These are phyloP conservation scores for Leptomonas pyrrhocoris DNA, from an alignment of 208 protist species.

Conservation along the genomic window DNA sequence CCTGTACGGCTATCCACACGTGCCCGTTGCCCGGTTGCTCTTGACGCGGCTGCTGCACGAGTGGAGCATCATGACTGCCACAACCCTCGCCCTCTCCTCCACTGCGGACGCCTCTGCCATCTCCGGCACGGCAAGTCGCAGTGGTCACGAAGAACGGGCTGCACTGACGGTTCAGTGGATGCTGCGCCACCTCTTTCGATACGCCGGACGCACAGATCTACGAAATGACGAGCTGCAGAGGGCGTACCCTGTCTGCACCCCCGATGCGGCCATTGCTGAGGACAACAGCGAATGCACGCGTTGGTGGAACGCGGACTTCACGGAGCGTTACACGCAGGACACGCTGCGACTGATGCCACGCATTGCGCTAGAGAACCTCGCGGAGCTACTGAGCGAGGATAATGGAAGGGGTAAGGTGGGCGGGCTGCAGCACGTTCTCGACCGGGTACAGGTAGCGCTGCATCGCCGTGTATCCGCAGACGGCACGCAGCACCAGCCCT, in stretches of 20 bases:
- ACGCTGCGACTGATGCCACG: constrained; percentile 29
- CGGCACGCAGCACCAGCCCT: constrained; percentile 47
- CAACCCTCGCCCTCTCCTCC: neutral
- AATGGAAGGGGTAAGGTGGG: too few relatives aligned
- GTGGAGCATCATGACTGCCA: neutral
- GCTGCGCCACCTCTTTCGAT: constrained; percentile 9
- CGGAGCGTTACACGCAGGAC: constrained; percentile 33
- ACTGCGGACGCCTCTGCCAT: neutral
- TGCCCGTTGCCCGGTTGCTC: constrained; percentile 33
- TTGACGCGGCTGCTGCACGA: constrained; percentile 25
- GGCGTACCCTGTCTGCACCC: constrained; percentile 25
- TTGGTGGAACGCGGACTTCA: constrained; percentile 27
- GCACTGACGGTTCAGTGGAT: constrained; percentile 5
- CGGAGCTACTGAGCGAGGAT: neutral
- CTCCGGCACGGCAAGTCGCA: neutral
- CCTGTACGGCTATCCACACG: constrained; percentile 26
- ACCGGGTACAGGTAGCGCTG: constrained; percentile 8
- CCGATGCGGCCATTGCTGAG: neutral
- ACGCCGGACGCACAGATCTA: neutral
- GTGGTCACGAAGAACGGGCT: neutral
- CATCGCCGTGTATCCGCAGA: constrained; percentile 11
- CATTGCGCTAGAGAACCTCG: constrained; percentile 40
- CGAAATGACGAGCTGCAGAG: neutral
- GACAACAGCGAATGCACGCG: neutral
- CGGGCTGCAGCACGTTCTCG: constrained; percentile 6